phyloP scores from a whole-genome alignment of 2,329 filamentous ascomycete genomes.

The Apiospora rasikravindrae region DNA sequence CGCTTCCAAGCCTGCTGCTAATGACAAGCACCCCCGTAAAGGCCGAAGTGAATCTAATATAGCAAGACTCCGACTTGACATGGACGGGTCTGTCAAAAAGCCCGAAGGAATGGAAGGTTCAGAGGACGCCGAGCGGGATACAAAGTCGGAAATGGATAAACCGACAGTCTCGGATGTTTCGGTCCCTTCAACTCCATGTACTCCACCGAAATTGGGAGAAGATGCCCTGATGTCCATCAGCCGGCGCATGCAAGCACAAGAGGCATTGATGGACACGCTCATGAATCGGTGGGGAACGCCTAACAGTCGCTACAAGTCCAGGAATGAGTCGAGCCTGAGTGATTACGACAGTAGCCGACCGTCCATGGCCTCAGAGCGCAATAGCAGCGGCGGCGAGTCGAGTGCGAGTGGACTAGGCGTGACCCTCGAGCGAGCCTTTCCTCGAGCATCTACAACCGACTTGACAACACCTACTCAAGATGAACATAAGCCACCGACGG shows the following conservation, averaged over 20 bases:
- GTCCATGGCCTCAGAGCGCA: neutral
- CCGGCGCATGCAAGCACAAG: conserved; percentile 23
- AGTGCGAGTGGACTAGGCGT: neutral
- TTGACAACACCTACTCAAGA: neutral
- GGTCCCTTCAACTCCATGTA: conserved; percentile 1
- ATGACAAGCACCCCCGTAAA: conserved; percentile 20
- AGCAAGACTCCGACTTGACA: conserved; percentile 5
- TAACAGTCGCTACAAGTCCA: neutral
- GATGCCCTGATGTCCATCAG: conserved; percentile 18
- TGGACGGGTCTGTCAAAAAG: neutral
- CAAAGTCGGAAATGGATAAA: neutral
- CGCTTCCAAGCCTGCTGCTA: neutral
- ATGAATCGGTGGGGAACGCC: conserved; percentile 23
- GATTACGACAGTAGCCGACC: conserved; percentile 8
- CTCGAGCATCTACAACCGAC: neutral
- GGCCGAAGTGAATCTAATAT: conserved; percentile 3
- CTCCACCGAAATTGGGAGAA: conserved; percentile 3
- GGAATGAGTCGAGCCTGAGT: conserved; percentile 3
- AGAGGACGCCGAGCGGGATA: neutral
- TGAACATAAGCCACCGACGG: neutral
- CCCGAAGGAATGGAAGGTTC: neutral
- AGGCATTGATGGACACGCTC: conserved; percentile 22
- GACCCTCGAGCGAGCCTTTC: neutral
- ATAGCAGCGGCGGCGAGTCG: neutral
- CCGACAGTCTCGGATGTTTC: neutral